These are phyloP conservation scores for Cutaneotrichosporon dermatis DNA, from an alignment of 1,284 basidiomycete genomes.

Conservation along the genomic window DNA sequence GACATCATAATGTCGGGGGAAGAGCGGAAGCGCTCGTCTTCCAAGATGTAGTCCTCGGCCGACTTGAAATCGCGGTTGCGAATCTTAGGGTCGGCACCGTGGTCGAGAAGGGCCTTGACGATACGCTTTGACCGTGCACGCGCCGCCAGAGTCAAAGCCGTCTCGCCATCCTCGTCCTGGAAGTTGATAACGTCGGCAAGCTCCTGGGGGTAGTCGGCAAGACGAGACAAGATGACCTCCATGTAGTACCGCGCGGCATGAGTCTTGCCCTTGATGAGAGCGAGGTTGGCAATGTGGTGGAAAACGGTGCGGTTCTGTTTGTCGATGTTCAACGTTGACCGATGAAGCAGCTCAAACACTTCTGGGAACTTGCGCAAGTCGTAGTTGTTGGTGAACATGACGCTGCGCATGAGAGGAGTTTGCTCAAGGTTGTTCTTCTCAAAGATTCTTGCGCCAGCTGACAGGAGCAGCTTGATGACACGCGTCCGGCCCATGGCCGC, in stretches of 20 bases:
- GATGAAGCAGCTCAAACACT: constrained; percentile 91
- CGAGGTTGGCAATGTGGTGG: constrained; percentile 96
- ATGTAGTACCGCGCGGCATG: constrained; percentile 98
- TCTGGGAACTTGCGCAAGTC: constrained; percentile 99
- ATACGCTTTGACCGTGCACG: constrained; percentile 94
- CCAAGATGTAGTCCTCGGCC: constrained; percentile 97
- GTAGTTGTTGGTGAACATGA: constrained; percentile 99
- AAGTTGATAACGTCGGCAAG: constrained; percentile 98
- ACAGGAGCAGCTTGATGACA: constrained; percentile 90
- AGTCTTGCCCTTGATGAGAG: constrained; percentile 94
- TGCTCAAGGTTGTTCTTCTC: constrained; percentile 95
- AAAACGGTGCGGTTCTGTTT: constrained; percentile 97
- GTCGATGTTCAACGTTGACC: constrained; percentile 98
- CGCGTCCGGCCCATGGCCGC: constrained; percentile 98
- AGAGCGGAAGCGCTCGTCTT: constrained; percentile 94
- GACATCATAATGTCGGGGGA: constrained; percentile 56
- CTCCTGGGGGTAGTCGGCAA: constrained; percentile 95
- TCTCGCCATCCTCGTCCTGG: constrained; percentile 98
- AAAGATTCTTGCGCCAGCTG: constrained; percentile 94
- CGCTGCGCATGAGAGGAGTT: constrained; percentile 95
- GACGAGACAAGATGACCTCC: constrained; percentile 86
- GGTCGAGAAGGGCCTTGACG: constrained; percentile 91
- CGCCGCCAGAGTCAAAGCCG: constrained; percentile 93
- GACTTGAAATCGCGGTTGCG: constrained; percentile 93
- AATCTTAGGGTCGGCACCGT: constrained; percentile 95